Evolutionary conservation across 208 protist species (phyloP), one percentile per base, ranked within the genome.

Genomic region (Acanthamoeba comandoni): DNA sequence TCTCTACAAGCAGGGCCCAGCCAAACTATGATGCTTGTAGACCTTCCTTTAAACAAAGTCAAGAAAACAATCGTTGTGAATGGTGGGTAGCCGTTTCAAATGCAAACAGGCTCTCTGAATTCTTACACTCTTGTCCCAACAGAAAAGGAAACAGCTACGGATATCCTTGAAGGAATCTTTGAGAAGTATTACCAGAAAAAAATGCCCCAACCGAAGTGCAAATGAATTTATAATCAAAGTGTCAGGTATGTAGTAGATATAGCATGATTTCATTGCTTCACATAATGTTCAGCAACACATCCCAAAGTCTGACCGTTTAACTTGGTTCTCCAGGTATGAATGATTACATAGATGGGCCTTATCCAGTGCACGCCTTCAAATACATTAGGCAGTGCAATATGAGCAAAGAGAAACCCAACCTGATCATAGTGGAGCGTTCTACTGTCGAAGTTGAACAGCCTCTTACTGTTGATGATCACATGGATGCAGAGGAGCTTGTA

Each of bases 401-500:
- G 49, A 80, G 49, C 31, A 80, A 57, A n/a, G 70, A 80, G 35
- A 80, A 52, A 52, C 70, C 70, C 12, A 80, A 80, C 48, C 11
- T 80, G 48, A 43, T n/a, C 12, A 55, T 80, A 24, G 31, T 80
- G 0, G 70, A 80, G 70, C 31, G 70, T 5, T 60, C 52, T 24
- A 31, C 8, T 17, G 70, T 80, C 9, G 19, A 17, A 13, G 17
- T 57, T n/a, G 70, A 80, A 31, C 26, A 80, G 48, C 70, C 70
- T 0, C 29, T 80, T 0, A 43, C 70, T 9, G 70, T 31, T 52
- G 70, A 80, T n/a, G 70, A 80, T 31, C 70, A 43, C 39, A 80
- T 80, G 70, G 70, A 80, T 26, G 70, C 70, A 43, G 70, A 80
- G n/a, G 70, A 80, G 48, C 48, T 80, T n/a, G 70, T 80, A 2